Evolutionary conservation across 129 eudicot genomes (phyloP), one percentile per base, ranked within the genome.

Genomic region (Lactuca sativa): DNA sequence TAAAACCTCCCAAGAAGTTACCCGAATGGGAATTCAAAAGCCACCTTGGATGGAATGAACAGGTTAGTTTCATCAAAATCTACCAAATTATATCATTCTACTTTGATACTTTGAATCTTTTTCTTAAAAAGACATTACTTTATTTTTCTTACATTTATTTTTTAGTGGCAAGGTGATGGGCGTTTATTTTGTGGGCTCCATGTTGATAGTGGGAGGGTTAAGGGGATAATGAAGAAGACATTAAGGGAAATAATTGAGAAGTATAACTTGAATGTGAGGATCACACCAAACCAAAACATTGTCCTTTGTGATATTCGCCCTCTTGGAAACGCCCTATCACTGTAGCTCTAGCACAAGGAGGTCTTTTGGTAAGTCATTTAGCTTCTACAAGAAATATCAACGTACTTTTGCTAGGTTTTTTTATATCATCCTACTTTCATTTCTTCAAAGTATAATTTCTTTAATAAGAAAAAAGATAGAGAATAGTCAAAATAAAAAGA

Each of bases 1-100:
- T 95, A 78, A 91, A 90, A 51, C 92, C 93, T 17, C 74, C 80
- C 65, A 88, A 52, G 32, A 93, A 95, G 75, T 84, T 95, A 51
- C 97, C 99, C 25, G 97, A 95, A 47, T 95, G 99, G 99, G 97
- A 95, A 66, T 95, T 95, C 66, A 83, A 90, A 74, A 95, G 97
- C 84, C 86, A 83, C 69, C 75, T 95, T 73, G 99, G 99, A 61
- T 95, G 99, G 99, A 86, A 95, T 59, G 90, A 90, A 61, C 99
- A 95, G 97, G 99, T 87, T 64, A 51, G 83, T 76, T 68, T 31
- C 72, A 30, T 47, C 38, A 7, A 53, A 18, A 14, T 68, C 2
- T 43, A 8, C 13, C 13, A 0, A 43, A 43, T 43, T 43, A 9
- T 43, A 9, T 12, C 49, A 7, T 43, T 47, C 3, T 1, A 1